Conservation (phyloP, 768 basidiomycete genomes). For the Tremella mesenterica region DNA sequence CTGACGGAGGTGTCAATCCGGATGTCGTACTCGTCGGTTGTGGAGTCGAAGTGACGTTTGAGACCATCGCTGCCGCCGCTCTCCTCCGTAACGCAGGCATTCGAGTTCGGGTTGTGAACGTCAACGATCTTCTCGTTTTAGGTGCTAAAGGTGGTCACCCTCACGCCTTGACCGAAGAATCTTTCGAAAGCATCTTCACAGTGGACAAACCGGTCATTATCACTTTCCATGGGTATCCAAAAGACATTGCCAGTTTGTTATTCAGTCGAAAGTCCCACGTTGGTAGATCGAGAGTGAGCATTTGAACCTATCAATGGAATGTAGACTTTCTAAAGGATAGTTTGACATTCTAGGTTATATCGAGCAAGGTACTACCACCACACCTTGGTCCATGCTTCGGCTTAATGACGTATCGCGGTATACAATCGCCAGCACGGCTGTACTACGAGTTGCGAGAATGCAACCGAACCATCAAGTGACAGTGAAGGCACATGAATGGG, state of each 20-base stretch:
- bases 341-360: conserved; percentile 37
- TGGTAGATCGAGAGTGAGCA: conserved; percentile 29
- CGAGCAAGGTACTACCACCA: conserved; percentile 41
- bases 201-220: conserved; percentile 53
- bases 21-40: conserved; percentile 68
- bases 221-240: conserved; percentile 67
- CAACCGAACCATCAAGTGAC: conserved; percentile 42
- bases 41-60: conserved; percentile 77
- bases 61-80: conserved; percentile 76
- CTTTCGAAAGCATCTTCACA: conserved; percentile 38
- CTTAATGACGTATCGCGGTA: conserved; percentile 42
- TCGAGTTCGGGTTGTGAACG: conserved; percentile 73
- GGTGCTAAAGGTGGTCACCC: conserved; percentile 52
- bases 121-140: conserved; percentile 82
- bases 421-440: conserved; percentile 42
- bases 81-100: conserved; percentile 64
- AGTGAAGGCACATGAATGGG: conserved; percentile 54
- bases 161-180: conserved; percentile 36
- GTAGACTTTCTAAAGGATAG: conserved; percentile 3
- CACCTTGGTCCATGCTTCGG: conserved; percentile 47
- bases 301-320: too few relatives aligned
- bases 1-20: conserved; percentile 53
- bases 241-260: conserved; percentile 37
- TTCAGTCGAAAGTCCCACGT: conserved; percentile 39
- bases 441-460: conserved; percentile 33